Evolutionary conservation across 176 grass and related monocot genomes (phyloP), one percentile per base, ranked within the genome.

Genomic region (Zea luxurians): DNA sequence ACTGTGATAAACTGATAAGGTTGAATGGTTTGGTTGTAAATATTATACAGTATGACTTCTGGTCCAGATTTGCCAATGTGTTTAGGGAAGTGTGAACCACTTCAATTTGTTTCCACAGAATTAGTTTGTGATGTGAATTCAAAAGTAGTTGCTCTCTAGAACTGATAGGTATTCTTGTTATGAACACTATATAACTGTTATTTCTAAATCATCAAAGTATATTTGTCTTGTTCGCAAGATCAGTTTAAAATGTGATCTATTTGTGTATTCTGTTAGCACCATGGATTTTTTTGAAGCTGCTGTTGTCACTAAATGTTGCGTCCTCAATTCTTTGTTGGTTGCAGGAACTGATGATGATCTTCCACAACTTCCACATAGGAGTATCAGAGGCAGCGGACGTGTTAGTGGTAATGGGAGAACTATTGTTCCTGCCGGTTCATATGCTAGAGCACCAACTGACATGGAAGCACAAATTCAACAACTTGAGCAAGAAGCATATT

Each of bases 401-500:
- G 78, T 83, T 64, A 90, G 86, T 78, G 90, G 96, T 41, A 95
- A 99, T 87, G 96, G 96, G 52, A 92, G 89, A 73, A 59, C 81
- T 63, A 43, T 85, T 41, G 78, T 79, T 48, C 71, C 76, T 80
- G 80, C 85, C 48, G 72, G 76, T 87, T 83, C 92, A 53, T 90
- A 95, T 79, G 75, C 75, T 52, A 88, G 92, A 27, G 73, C 82
- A 63, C 84, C 84, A 0, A 85, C 59, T 7, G 89, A 94, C 78
- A 99, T 99, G 92, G 96, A 92, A 77, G 60, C 77, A 10, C 85
- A 91, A 90, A 95, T 99, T 82, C 96, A 90, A 80, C 84, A 88
- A 13, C 92, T 99, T 85, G 96, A 99, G 81, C 96, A 90, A 83
- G 89, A 99, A 83, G 96, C 96, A 61, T 99, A 99, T 78, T 88